Evolutionary conservation across 208 protist genomes (phyloP).

Genomic region (Giardia muris): DNA sequence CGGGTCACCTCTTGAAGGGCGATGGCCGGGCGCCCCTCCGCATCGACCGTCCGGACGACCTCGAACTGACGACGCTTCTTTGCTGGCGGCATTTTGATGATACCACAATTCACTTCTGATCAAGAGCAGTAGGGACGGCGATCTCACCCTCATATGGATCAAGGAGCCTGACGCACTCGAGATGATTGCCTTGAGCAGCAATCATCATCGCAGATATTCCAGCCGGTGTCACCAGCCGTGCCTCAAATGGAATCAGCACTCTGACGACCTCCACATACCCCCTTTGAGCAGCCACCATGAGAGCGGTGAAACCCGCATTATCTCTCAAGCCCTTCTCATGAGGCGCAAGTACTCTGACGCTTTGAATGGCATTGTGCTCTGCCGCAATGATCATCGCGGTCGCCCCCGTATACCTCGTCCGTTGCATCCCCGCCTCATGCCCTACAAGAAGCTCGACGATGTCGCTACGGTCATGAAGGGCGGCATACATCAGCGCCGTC

Average conservation of each 20-base stretch:
- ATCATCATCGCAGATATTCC: neutral
- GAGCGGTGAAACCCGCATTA: neutral
- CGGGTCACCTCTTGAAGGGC: too few relatives aligned
- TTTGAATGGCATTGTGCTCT: neutral
- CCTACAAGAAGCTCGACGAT: neutral
- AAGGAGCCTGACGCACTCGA: neutral
- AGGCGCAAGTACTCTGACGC: neutral
- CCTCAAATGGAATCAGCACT: neutral
- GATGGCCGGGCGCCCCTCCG: too few relatives aligned
- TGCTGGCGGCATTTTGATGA: too few relatives aligned
- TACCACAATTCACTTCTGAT: too few relatives aligned
- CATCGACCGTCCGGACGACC: too few relatives aligned
- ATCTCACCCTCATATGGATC: neutral
- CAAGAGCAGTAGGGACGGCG: too few relatives aligned
- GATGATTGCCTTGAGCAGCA: neutral
- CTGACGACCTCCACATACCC: neutral
- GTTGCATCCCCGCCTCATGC: neutral
- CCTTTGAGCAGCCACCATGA: neutral
- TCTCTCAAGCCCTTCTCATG: neutral
- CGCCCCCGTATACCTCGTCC: neutral
- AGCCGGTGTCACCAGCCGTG: neutral
- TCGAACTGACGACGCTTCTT: too few relatives aligned
- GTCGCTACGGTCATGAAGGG: neutral
- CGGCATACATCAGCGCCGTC: neutral
- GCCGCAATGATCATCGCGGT: neutral